Conservation (phyloP, 345 rosid genomes). For the Brassica juncea region DNA sequence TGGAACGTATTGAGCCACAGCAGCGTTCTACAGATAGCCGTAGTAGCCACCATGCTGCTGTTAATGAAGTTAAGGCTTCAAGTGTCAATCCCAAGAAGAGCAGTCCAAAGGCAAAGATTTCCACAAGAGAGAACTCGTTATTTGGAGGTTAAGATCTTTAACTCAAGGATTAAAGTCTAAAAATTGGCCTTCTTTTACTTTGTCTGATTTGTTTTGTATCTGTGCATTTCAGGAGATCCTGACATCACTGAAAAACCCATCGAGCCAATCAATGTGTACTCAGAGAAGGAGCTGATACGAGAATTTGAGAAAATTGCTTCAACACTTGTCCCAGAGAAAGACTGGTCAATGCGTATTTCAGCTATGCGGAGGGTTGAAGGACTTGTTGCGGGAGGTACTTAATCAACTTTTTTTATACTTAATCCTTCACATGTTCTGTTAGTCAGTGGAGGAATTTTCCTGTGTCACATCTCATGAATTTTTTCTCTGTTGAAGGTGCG, state of each 20-base stretch:
- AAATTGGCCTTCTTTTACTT: constrained; percentile 7
- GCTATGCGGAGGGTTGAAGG: constrained; percentile 99
- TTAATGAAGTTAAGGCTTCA: constrained; percentile 64
- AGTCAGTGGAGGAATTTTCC: constrained; percentile 6
- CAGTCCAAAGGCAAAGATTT: constrained; percentile 83
- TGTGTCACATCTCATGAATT: constrained; percentile 17
- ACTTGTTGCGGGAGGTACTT: constrained; percentile 91
- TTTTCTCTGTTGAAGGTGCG: constrained; percentile 64
- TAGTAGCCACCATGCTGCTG: constrained; percentile 48
- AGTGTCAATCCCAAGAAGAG: constrained; percentile 69
- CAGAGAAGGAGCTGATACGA: constrained; percentile 92
- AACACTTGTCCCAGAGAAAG: constrained; percentile 94
- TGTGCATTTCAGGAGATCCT: constrained; percentile 62
- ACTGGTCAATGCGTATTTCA: constrained; percentile 96
- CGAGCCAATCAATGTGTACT: constrained; percentile 85
- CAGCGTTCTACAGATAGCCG: constrained; percentile 64
- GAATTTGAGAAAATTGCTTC: constrained; percentile 89
- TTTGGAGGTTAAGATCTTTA: constrained; percentile 72
- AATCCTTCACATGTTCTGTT: constrained; percentile 16
- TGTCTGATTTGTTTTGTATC: constrained; percentile 18
- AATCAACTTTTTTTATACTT: neutral
- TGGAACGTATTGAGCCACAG: constrained; percentile 89
- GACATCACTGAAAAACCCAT: constrained; percentile 75
- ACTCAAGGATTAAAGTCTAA: constrained; percentile 1
- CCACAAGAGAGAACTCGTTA: constrained; percentile 77